These are phyloP conservation scores for Fonsecaea multimorphosa DNA, from an alignment of 2,329 filamentous ascomycete genomes.

Conservation along the genomic window DNA sequence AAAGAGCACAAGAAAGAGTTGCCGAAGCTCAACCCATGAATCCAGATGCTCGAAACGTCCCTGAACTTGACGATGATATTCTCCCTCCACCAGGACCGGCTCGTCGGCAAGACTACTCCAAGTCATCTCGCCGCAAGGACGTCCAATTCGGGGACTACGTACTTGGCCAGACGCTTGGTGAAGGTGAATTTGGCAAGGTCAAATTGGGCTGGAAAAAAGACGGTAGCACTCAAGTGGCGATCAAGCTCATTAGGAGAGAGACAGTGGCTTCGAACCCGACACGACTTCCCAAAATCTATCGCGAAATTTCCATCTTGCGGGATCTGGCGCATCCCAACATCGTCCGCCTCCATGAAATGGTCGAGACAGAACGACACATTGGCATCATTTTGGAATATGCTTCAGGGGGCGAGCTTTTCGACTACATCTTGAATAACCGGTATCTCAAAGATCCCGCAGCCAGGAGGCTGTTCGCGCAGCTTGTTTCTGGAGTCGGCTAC, in stretches of 20 bases:
- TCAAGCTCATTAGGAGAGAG: constrained; percentile 96
- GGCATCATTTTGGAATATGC: constrained; percentile 98
- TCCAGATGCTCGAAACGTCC: constrained; percentile 56
- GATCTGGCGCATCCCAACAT: constrained; percentile 95
- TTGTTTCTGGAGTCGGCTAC: constrained; percentile 95
- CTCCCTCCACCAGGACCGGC: constrained; percentile 42
- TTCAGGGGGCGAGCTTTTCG: constrained; percentile 95
- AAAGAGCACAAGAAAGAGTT: constrained; percentile 72
- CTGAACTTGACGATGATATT: constrained; percentile 47
- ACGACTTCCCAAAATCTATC: constrained; percentile 93
- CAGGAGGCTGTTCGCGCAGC: constrained; percentile 88
- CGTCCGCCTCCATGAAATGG: constrained; percentile 96
- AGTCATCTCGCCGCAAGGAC: constrained; percentile 67
- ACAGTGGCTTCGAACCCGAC: constrained; percentile 86
- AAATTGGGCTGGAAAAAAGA: constrained; percentile 98
- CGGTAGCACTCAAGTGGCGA: constrained; percentile 90
- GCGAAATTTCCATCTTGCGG: constrained; percentile 89
- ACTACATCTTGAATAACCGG: constrained; percentile 95
- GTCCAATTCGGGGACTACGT: constrained; percentile 96
- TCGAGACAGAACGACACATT: constrained; percentile 95
- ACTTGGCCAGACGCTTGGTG: constrained; percentile 91
- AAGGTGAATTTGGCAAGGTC: constrained; percentile 98
- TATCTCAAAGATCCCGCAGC: constrained; percentile 95
- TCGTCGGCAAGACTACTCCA: constrained; percentile 65
- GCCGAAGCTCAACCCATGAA: constrained; percentile 62